Conservation (phyloP, 1,139 yeast genomes). For the Candida pseudoviswanathii region DNA sequence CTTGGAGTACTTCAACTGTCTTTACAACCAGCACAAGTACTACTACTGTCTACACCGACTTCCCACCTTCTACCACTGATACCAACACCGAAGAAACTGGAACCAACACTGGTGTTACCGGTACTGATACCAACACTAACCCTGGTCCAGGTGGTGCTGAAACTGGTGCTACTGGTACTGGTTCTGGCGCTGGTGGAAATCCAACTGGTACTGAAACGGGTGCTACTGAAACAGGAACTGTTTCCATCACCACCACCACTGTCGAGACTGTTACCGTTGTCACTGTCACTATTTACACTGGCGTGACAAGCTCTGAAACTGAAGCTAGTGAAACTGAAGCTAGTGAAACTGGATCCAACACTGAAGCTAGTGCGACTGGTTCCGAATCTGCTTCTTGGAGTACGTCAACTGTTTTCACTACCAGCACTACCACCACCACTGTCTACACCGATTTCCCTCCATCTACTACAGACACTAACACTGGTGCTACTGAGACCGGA, state of each 20-base stretch:
- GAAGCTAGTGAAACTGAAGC: background rate
- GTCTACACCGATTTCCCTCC: slow-evolving; percentile 1
- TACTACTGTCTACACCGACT: slow-evolving; percentile 1
- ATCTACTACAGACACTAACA: background rate
- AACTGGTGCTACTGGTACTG: background rate
- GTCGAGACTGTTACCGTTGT: background rate
- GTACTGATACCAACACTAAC: background rate
- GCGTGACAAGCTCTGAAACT: slow-evolving; percentile 1
- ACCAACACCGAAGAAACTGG: background rate
- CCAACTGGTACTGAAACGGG: background rate
- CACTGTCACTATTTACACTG: slow-evolving; percentile 3
- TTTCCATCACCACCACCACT: background rate
- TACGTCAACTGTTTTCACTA: slow-evolving; percentile 1
- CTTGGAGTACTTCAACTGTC: slow-evolving; percentile 4
- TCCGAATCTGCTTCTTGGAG: slow-evolving; percentile 5
- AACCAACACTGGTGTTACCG: background rate
- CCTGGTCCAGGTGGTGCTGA: background rate
- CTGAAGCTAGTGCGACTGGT: background rate
- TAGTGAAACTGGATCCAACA: no score
- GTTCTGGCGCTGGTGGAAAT: background rate
- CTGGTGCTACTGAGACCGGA: background rate
- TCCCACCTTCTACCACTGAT: background rate
- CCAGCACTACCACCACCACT: background rate
- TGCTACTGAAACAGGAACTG: slow-evolving; percentile 10
- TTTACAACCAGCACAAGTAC: background rate